These are phyloP conservation scores for Tetratostichococcus sp. DNA, from an alignment of 139 green algal genomes.

Conservation along the genomic window DNA sequence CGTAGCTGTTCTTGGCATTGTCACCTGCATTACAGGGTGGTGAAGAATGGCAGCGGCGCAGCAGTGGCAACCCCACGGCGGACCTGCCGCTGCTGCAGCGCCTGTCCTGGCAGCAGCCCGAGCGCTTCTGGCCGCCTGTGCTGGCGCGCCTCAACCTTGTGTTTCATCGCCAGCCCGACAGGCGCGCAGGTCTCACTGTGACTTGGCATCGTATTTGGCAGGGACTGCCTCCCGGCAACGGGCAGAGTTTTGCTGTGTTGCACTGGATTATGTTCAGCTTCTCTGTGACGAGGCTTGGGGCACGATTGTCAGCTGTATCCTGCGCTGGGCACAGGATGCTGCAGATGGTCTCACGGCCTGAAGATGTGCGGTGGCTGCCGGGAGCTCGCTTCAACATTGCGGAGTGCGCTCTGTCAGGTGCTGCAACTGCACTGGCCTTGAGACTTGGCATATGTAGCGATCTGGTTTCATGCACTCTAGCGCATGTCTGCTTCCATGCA, in stretches of 20 bases:
- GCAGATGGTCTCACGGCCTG: constrained; percentile 25
- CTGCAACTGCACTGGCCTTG: no score
- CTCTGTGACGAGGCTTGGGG: no score
- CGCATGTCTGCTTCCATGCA: no score
- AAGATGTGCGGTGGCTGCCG: constrained; percentile 61
- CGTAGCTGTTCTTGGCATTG: not conserved
- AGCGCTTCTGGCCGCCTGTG: constrained; percentile 57
- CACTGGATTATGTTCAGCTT: no score
- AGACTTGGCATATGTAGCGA: no score
- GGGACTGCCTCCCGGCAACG: not conserved
- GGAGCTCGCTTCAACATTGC: constrained; percentile 80
- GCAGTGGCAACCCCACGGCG: constrained; percentile 5
- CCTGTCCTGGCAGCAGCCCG: constrained; percentile 45
- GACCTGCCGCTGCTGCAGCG: constrained; percentile 56
- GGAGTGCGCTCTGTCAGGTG: constrained; percentile 35
- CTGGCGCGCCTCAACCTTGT: constrained; percentile 40
- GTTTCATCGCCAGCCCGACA: constrained; percentile 36
- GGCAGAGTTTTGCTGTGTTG: no score
- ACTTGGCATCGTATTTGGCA: not conserved
- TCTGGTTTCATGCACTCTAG: no score
- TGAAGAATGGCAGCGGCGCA: constrained; percentile 8
- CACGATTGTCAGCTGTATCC: no score
- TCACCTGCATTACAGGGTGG: constrained; percentile 8
- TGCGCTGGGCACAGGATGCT: constrained; percentile 40
- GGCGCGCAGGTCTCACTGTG: no score